Base-by-base conservation (phyloP, 345 rosid species). In the Microcos paniculata region DNA sequence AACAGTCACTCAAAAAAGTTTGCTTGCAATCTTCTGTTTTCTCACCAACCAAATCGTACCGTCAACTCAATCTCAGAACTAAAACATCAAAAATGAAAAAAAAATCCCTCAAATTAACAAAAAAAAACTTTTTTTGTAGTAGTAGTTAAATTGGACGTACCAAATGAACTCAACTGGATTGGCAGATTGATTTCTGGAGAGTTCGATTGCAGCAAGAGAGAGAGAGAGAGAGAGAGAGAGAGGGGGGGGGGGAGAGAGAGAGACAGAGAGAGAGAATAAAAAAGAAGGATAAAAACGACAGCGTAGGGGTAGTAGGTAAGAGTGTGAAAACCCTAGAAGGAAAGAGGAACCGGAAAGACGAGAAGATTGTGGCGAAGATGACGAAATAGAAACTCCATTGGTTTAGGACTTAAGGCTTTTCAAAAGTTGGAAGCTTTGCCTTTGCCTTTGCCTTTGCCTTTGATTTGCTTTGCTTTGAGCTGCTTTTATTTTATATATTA, bases 361-460 rank as follows among this genome's bases (percentile, higher is more conserved):
- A 72, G 74, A 78, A 85, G 71, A 79, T 76, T 48, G 9, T 72
- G 83, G 80, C 28, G 67, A 46, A 30, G 76, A 74, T 74, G 73
- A 26, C 13, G 71, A 79, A 70, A 69, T 42, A 42, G 75, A 56
- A 26, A 16, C 51, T 75, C 55, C 45, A 66, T 69, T 66, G 61
- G 51, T 78, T n/a, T 46, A 3, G 26, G 21, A 26, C 30, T 45
- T 67, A 45, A 62, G 66, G 19, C 55, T 48, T 68, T 73, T 48
- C 10, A 21, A 70, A 46, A 67, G 80, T 74, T 42, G 73, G 80
- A 83, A 76, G 64, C 74, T 35, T 69, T 57, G 70, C 70, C 43
- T 80, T 66, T 14, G 70, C 10, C 12, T 43, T 24, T 4, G 71
- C 52, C 38, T 35, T 35, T 35, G 38, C 45, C 45, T 14, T 8